Conservation (phyloP, 2,329 filamentous ascomycete species). For the Colletotrichum sp. region DNA sequence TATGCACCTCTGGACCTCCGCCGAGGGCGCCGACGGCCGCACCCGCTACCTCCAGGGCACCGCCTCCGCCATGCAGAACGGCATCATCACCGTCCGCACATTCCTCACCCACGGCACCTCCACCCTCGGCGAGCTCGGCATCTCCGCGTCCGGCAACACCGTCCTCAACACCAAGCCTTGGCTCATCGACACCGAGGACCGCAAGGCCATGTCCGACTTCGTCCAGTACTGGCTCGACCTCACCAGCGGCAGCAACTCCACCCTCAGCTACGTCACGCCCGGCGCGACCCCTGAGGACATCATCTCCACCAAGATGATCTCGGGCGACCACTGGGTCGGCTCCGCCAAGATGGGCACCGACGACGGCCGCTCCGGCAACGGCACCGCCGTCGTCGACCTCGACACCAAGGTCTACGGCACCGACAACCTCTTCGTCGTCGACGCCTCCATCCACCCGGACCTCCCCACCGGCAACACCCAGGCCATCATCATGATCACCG, state of each 20-base stretch:
- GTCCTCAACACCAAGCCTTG: constrained; percentile 25
- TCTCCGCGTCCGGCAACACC: constrained; percentile 26
- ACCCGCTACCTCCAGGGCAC: constrained; percentile 29
- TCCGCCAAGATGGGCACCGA: constrained; percentile 48
- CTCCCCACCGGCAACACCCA: constrained; percentile 22
- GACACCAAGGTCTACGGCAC: constrained; percentile 65
- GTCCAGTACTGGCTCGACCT: constrained; percentile 18
- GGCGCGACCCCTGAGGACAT: constrained; percentile 13
- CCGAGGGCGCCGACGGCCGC: constrained; percentile 25
- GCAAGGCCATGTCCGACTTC: constrained; percentile 21
- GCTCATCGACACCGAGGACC: constrained; percentile 26
- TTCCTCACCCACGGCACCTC: constrained; percentile 29
- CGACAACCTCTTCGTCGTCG: constrained; percentile 66
- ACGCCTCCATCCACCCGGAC: constrained; percentile 66
- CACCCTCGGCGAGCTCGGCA: constrained; percentile 26
- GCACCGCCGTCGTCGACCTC: constrained; percentile 59
- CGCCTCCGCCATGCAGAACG: constrained; percentile 20
- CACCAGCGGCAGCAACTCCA: constrained; percentile 14
- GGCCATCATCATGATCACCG: constrained; percentile 22
- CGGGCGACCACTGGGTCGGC: constrained; percentile 21
- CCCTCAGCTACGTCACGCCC: constrained; percentile 7
- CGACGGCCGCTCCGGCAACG: constrained; percentile 38
- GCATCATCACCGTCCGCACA: constrained; percentile 21
- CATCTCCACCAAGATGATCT: constrained; percentile 13
- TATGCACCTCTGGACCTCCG: constrained; percentile 26